Base-by-base conservation (phyloP, 176 grass and related monocot species). In the Pharus latifolius region DNA sequence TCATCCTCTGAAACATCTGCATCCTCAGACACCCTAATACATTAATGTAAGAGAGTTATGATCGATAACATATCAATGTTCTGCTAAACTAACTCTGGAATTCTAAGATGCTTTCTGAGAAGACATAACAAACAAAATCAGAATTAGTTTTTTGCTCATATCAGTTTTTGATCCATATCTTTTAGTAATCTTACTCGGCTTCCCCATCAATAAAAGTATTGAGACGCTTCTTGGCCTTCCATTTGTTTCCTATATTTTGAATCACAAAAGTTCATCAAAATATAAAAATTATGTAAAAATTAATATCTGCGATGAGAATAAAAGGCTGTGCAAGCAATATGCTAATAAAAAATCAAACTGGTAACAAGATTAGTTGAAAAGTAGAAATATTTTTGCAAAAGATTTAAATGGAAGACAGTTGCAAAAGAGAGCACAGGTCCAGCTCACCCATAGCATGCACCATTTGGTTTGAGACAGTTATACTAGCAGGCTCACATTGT, bases 1-100 rank as follows among this genome's bases (percentile, higher is more conserved):
- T 90, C 89, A 64, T 97, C 86, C 12, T 82, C 89, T 62, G 94
- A 93, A 75, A 84, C 82, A 75, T 84, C 65, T 56, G 61, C 83
- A 88, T 93, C 94, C 50, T 80, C 73, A 68, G 94, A 98, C 58
- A 93, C 89, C 78, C 86, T 93, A 86, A 66, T 28, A 3, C 27
- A 79, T 69, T 44, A 64, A 67, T 31, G 26, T 6, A 80, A 56
- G 43, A 56, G 43, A 65, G 38, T 41, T 19, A 48, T 40, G 49
- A 3, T 61, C 19, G 22, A 52, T 56, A 80, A 79, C 26, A 78
- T 14, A 27, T 14, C 15, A 60, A 29, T 63, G 10, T 46, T 65
- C 9, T 37, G 5, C 32, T 52, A 38, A 10, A 61, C 47, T 63
- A 55, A 38, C 35, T 44, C 17, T 16, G 31, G 17, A 63, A 37